These are phyloP conservation scores for Carallia brachiata DNA, from an alignment of 345 rosid species.

Conservation along the genomic window DNA sequence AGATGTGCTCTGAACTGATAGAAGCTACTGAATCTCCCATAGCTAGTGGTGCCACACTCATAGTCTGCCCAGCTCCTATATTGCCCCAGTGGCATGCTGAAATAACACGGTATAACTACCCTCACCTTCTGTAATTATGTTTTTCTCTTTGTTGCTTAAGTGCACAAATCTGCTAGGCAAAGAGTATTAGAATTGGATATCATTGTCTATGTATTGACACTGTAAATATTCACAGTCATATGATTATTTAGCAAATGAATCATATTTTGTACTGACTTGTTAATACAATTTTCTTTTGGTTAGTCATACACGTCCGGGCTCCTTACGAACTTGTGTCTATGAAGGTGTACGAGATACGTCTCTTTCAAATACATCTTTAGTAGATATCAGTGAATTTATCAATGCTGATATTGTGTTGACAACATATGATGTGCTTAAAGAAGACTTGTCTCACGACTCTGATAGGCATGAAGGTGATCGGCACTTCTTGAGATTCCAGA, in stretches of 20 bases:
- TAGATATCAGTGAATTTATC: conserved; percentile 63
- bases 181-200: neutral
- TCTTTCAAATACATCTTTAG: conserved; percentile 48
- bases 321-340: conserved; percentile 64
- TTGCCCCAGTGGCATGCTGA: conserved; percentile 94
- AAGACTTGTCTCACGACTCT: conserved; percentile 87
- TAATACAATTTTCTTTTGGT: conserved; percentile 26
- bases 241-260: conserved; percentile 18
- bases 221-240: conserved; percentile 8
- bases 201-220: neutral
- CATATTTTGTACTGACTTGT: conserved; percentile 14
- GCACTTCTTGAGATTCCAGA: conserved; percentile 78
- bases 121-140: neutral
- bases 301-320: conserved; percentile 86
- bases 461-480: conserved; percentile 97
- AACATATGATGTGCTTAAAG: conserved; percentile 93
- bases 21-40: conserved; percentile 73
- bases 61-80: conserved; percentile 95
- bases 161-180: too few species aligned
- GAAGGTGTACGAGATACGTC: conserved; percentile 78
- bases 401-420: conserved; percentile 79
- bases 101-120: conserved; percentile 60
- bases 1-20: conserved; percentile 71
- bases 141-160: neutral
- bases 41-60: conserved; percentile 84